A percentile compares a stretch with the other conserved stretches of the same genome.
Evolutionary conservation across 495 filamentous ascomycete species (phyloP).

Genomic region (Terfezia boudieri): DNA sequence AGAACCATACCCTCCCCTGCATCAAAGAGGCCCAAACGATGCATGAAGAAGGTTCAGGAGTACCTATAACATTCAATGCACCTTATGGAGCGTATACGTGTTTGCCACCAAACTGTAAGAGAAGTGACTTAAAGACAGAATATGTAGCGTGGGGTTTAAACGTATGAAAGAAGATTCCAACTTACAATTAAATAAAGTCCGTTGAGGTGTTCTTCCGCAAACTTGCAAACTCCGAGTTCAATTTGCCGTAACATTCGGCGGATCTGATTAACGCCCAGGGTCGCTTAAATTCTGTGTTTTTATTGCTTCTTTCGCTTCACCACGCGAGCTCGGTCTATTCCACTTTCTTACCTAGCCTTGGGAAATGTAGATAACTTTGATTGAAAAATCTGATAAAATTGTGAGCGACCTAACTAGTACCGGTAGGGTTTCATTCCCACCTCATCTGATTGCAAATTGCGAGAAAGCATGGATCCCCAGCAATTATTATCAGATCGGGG

Average conservation of each 20-base stretch:
- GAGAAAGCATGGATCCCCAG: background rate
- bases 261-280: background rate
- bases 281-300: background rate
- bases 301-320: background rate
- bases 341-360: background rate
- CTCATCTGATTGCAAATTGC: no score
- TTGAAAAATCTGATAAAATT: background rate
- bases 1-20: no score
- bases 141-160: no score
- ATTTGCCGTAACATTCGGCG: background rate
- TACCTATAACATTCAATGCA: no score
- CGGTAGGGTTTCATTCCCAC: no score
- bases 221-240: background rate
- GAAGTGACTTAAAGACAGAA: no score
- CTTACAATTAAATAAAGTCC: no score
- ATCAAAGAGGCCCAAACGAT: no score
- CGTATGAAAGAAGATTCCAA: no score
- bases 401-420: background rate
- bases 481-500: background rate
- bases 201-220: background rate
- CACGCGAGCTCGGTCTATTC: background rate
- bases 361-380: background rate
- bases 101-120: no score
- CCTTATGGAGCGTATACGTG: no score
- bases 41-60: no score